Evolutionary conservation across 2,329 filamentous ascomycete genomes (phyloP), one percentile per base, ranked within the genome.

Genomic region (Trichoderma gracile): DNA sequence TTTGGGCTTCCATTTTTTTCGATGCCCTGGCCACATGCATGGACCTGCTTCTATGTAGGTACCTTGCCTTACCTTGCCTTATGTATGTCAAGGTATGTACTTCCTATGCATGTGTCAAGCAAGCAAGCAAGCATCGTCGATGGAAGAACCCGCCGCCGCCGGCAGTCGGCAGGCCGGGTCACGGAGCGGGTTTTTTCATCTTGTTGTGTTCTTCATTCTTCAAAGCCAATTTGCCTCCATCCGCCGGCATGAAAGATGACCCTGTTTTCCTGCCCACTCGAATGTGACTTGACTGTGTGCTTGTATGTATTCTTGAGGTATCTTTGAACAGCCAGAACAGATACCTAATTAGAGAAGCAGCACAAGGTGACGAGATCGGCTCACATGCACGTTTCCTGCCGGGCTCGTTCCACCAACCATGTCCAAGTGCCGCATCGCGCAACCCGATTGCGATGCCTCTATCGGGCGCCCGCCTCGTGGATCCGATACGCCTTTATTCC

Each of bases 41-140:
- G 30, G 30, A 10, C 33, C 10, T 38, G 33, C 33, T 38, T 38
- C 10, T 38, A 38, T 38, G 33, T 38, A 38, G 2, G 33, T 4
- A 14, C 12, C 3, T 25, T 3, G 25, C 3, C n/a, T n/a, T n/a
- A n/a, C n/a, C n/a, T n/a, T n/a, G n/a, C n/a, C n/a, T n/a, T n/a
- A n/a, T n/a, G n/a, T n/a, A n/a, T n/a, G n/a, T n/a, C n/a, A n/a
- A n/a, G n/a, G n/a, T n/a, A n/a, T n/a, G 25, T 25, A 25, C 25
- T 25, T 33, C 14, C 17, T 27, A 19, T 62, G 58, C 58, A 62
- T 62, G 49, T 62, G 58, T 54, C 49, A 62, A 46, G 46, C 49
- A 30, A 40, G 25, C 45, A 53, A 25, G 38, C 9, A 30, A 40
- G 25, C 30, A 33, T 33, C 30, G 30, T 33, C 30, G 30, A 33